These are phyloP conservation scores for Aspergillus caelatus DNA, from an alignment of 2,329 filamentous ascomycete species.

Conservation along the genomic window DNA sequence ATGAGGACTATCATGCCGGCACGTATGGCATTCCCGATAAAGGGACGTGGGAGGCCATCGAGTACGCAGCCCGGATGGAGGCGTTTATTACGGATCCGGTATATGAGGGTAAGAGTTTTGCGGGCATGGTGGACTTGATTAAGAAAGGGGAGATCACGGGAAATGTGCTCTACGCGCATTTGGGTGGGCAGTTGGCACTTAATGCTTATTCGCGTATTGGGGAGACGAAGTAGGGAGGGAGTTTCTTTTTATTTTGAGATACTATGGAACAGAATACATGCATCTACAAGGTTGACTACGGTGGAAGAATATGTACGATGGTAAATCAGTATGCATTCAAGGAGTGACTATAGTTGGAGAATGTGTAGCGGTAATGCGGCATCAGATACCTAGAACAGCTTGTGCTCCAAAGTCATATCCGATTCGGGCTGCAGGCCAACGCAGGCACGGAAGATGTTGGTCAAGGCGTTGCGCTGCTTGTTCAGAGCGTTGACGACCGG, in stretches of 20 bases:
- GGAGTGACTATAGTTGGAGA: conserved; percentile 33
- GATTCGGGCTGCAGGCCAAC: conserved; percentile 95
- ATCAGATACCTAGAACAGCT: conserved; percentile 69
- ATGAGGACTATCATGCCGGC: conserved; percentile 68
- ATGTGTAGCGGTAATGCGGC: background rate
- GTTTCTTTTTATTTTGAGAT: no score
- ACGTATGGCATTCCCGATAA: conserved; percentile 69
- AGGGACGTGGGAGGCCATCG: conserved; percentile 68
- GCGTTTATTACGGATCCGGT: conserved; percentile 76
- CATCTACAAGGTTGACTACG: background rate
- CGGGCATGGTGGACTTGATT: conserved; percentile 71
- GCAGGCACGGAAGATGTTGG: conserved; percentile 98
- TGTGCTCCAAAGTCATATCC: conserved; percentile 99
- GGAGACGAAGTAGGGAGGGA: conserved; percentile 10
- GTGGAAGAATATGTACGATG: background rate
- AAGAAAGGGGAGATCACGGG: conserved; percentile 63
- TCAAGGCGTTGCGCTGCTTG: conserved; percentile 92
- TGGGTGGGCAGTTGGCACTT: conserved; percentile 70
- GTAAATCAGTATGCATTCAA: conserved; percentile 16
- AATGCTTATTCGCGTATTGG: conserved; percentile 64
- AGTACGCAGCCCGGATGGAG: conserved; percentile 68
- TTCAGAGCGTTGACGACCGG: conserved; percentile 93
- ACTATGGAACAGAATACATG: conserved; percentile 9
- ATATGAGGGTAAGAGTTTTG: conserved; percentile 75
- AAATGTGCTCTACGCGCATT: conserved; percentile 72